Evolutionary conservation across 1,284 basidiomycete species (phyloP).

Genomic region (Cryptococcus jaspeensis): DNA sequence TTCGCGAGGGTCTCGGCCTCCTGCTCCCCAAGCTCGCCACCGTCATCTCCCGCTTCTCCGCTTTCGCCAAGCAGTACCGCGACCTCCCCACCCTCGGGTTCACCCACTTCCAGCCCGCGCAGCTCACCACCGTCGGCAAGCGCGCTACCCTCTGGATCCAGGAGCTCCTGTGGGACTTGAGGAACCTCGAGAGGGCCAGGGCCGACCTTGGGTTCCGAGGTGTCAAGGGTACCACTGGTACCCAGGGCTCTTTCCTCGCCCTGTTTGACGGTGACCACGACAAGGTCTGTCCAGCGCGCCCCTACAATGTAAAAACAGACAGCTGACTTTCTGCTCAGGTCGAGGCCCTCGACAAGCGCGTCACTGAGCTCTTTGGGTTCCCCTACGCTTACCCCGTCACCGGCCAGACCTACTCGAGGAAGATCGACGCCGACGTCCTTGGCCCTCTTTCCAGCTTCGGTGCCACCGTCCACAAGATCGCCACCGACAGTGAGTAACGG

Average conservation of each 20-base stretch:
- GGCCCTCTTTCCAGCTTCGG: constrained; percentile 86
- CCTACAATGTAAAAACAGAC: neutral
- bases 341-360: constrained; percentile 81
- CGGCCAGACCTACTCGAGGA: constrained; percentile 97
- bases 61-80: constrained; percentile 71
- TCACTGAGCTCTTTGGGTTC: constrained; percentile 89
- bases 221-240: constrained; percentile 98
- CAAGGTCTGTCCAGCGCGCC: constrained; percentile 62
- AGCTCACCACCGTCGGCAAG: constrained; percentile 98
- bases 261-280: constrained; percentile 94
- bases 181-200: constrained; percentile 86
- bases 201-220: constrained; percentile 97
- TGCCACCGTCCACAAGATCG: constrained; percentile 96
- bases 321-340: constrained; percentile 58
- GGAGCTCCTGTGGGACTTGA: constrained; percentile 94
- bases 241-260: constrained; percentile 92
- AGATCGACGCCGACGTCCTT: constrained; percentile 93
- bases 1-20: constrained; percentile 80
- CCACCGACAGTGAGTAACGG: constrained; percentile 67
- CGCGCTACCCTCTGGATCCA: constrained; percentile 97
- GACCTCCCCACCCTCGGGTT: constrained; percentile 89
- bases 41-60: constrained; percentile 81
- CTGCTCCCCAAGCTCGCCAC: constrained; percentile 83
- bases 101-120: constrained; percentile 99
- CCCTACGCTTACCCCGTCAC: constrained; percentile 95